Conservation (phyloP, 306 rosid genomes). For the barrel medic (Medicago truncatula) region MtrunA17r5.0-ANR NC_053044.1:43128001-43128500, state of each 20-base stretch:
- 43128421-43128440: too few relatives aligned
- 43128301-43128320: neutral
- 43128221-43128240: neutral
- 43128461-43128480: too few relatives aligned
- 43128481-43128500: too few relatives aligned
- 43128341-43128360: neutral
- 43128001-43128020: slow-evolving; percentile 52
- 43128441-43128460: too few relatives aligned
- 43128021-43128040: slow-evolving; percentile 25
- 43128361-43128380: neutral
- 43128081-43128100: slow-evolving; percentile 31
- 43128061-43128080: slow-evolving; percentile 44
- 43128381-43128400: neutral
- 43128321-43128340: too few relatives aligned
- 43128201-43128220: slow-evolving; percentile 29
- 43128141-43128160: slow-evolving; percentile 7
- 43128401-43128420: neutral
- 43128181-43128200: slow-evolving; percentile 55
- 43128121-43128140: neutral
- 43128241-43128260: neutral
- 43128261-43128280: neutral
- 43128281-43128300: neutral
- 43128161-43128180: slow-evolving; percentile 25
- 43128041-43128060: slow-evolving; percentile 27
- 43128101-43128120: slow-evolving; percentile 42